Conservation (phyloP, 306 rosid species). For the Comarum palustre region DNA sequence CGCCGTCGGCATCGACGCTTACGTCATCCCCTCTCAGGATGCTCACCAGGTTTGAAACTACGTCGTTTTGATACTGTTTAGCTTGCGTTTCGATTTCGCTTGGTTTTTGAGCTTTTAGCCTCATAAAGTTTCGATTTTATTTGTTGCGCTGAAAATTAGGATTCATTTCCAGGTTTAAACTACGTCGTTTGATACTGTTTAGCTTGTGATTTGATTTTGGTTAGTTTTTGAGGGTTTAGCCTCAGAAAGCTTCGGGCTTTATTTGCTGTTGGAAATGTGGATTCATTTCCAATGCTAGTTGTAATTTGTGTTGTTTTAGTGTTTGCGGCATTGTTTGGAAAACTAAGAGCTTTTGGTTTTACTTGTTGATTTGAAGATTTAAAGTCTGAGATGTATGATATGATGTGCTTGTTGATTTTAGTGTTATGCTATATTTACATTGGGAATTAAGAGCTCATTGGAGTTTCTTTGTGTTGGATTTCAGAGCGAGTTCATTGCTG, state of each 20-base stretch:
- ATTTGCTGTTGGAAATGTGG: background rate
- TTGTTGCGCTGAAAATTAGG: background rate
- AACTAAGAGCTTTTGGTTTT: conserved; percentile 7
- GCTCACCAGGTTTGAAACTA: conserved; percentile 74
- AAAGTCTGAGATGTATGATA: background rate
- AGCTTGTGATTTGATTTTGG: too few species aligned
- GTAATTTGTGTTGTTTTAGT: background rate
- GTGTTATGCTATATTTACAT: background rate
- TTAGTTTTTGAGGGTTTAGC: too few species aligned
- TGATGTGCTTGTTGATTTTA: background rate
- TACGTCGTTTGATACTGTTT: background rate
- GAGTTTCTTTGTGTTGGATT: conserved; percentile 4
- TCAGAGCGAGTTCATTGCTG: conserved; percentile 95
- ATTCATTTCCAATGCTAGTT: too few species aligned
- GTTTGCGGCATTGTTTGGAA: background rate
- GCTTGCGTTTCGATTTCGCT: too few species aligned
- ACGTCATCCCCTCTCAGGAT: conserved; percentile 85
- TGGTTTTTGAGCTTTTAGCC: too few species aligned
- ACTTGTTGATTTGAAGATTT: background rate
- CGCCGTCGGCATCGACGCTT: conserved; percentile 62
- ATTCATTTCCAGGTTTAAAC: background rate
- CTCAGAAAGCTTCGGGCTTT: too few species aligned
- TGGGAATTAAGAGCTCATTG: background rate
- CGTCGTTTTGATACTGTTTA: background rate
- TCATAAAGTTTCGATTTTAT: too few species aligned